Evolutionary conservation across 768 basidiomycete genomes (phyloP), one percentile per base, ranked within the genome.

Genomic region (Agaricus sinodeliciosus): DNA sequence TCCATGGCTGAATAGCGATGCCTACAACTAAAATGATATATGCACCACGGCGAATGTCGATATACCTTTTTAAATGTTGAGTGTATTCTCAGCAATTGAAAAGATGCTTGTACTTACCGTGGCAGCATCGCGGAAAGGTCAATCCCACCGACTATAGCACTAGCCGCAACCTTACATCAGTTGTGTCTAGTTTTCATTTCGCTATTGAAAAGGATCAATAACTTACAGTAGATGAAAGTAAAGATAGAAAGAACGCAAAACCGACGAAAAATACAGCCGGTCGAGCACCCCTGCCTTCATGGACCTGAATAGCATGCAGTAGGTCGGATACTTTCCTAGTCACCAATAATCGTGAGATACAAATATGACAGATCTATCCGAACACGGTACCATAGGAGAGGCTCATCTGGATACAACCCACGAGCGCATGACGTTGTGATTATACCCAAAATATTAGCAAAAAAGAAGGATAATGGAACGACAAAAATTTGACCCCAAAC

Each of bases 111-210:
- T 26, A 28, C 18, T 62, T 28, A 50, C 49, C 40, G 49, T 43
- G 67, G 67, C 0, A 65, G 44, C 1, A 69, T 45, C 1, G 66
- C 65, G 9, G 67, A 61, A 3, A 67, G 57, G 43, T 69, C 66
- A 63, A 67, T 69, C 9, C 66, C 67, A 2, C 67, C 67, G n/a
- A 69, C 67, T 1, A 67, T 63, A 2, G 65, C 66, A 39, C 63
- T 65, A 7, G 65, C 66, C 19, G 65, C 64, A 16, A 65, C 55
- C 63, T 64, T 25, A n/a, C 3, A 2, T 26, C 25, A 26, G 13
- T 3, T 2, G 1, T 7, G 12, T 11, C 18, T 18, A 41, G 12
- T 16, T 3, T 13, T 19, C 4, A 16, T 47, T 34, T 22, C 22
- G 22, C 11, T 8, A 34, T 1, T 35, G 8, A 34, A 46, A 11